Conservation (phyloP, 73 alveolate genomes). For the Tetrahymena thermophila region DNA sequence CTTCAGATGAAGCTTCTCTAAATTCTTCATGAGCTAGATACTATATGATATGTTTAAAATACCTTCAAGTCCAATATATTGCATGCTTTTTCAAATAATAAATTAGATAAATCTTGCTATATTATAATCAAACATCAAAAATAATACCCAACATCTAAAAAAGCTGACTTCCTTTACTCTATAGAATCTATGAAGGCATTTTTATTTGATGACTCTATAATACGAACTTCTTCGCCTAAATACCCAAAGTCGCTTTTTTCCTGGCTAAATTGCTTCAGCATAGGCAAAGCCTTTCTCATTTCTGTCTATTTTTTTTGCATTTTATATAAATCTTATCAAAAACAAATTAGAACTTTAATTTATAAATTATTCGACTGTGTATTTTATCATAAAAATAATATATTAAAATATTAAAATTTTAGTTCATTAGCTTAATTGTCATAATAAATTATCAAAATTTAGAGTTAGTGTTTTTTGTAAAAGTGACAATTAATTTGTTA, state of each 20-base stretch:
- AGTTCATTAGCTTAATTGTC: not conserved
- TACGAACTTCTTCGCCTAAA: not conserved
- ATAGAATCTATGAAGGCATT: not conserved
- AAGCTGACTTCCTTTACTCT: not conserved
- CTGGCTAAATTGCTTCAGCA: not conserved
- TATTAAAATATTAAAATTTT: no score
- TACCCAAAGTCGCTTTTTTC: not conserved
- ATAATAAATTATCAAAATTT: no score
- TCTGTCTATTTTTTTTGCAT: not conserved
- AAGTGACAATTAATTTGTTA: not conserved
- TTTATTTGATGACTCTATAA: not conserved
- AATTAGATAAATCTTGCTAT: not conserved
- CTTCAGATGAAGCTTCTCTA: not conserved
- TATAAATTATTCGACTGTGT: no score
- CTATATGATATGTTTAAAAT: not conserved
- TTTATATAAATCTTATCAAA: not conserved
- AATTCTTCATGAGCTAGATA: not conserved
- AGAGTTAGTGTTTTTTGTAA: no score
- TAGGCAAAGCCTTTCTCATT: not conserved
- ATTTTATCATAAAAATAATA: no score
- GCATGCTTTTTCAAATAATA: not conserved
- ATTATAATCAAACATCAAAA: not conserved
- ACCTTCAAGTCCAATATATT: not conserved
- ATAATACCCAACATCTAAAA: not conserved
- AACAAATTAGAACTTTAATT: not conserved